Conservation (phyloP, 805 yeast species). For the Wickerhamiella siamensis region DNA sequence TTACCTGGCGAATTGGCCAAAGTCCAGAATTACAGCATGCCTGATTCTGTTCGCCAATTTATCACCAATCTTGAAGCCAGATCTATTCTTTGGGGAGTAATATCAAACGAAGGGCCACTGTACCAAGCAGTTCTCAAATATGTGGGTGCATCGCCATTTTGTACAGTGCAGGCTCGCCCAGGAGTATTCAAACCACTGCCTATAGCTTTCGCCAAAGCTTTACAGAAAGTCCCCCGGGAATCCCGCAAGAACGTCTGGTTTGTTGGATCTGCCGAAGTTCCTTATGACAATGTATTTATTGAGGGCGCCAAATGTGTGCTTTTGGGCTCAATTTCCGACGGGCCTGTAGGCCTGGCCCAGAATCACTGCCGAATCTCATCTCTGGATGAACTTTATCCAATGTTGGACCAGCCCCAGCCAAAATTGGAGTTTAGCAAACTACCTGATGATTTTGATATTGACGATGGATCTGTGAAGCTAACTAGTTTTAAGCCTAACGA, state of each 20-base stretch:
- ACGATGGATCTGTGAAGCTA: background rate
- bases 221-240: conserved; percentile 10
- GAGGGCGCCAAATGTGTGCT: conserved; percentile 9
- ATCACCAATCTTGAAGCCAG: conserved; percentile 6
- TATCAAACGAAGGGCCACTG: conserved; percentile 19
- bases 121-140: conserved; percentile 12
- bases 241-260: conserved; percentile 15
- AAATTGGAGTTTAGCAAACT: conserved; percentile 1
- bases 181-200: conserved; percentile 19
- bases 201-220: conserved; percentile 15
- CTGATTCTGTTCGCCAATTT: conserved; percentile 8
- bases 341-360: background rate
- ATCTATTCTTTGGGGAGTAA: conserved; percentile 19
- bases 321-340: background rate
- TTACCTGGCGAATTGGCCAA: conserved; percentile 7
- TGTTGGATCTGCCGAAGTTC: conserved; percentile 14
- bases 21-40: conserved; percentile 12
- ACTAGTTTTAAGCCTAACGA: background rate
- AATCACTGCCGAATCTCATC: conserved; percentile 1
- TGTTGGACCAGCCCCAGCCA: background rate
- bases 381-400: conserved; percentile 2
- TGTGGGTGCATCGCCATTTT: conserved; percentile 8
- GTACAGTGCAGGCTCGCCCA: conserved; percentile 5
- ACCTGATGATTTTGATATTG: background rate
- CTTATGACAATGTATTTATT: conserved; percentile 13